Evolutionary conservation across 106 monocot genomes (phyloP), one percentile per base, ranked within the genome.

Genomic region (Vanilla planifolia): DNA sequence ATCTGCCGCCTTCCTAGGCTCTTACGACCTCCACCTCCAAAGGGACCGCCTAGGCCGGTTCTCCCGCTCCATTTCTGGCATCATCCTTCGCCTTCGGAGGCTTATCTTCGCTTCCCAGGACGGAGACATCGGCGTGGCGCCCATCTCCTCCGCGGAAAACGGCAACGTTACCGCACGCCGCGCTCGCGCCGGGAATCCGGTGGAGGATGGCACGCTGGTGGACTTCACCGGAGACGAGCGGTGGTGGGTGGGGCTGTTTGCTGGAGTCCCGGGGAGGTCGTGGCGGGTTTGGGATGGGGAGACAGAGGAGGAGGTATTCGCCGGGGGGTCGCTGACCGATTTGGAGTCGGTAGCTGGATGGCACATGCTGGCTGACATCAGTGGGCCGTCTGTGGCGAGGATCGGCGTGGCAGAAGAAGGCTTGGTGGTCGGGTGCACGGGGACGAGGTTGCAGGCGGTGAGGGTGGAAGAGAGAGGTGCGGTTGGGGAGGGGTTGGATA

Each of bases 231-330:
- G 73, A 1, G 23, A 59, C n/a, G 43, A 25, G n/a, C 27, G 63
- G 26, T 57, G 55, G 63, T 85, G 85, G 80, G 73, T 80, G 8
- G 85, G 85, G 22, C 70, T 85, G 22, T 85, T 77, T 48, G 77
- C 77, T 29, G 85, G 85, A 15, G 80, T 80, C 17, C 85, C 85
- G 16, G 80, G 80, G 0, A 61, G 77, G 20, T 80, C 85, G 20
- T 56, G 77, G 59, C 73, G 65, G 3, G 70, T 85, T 43, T 85
- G 85, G 85, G 70, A 80, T 22, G 67, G 64, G 19, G 60, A 41
- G 16, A 70, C 59, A 0, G 80, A 67, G 74, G 63, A 55, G 69
- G 35, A 70, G 10, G 25, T 74, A 7, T 74, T 59, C 43, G 47
- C 80, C 0, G 85, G 80, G 1, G 76, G 80, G 7, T 62, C 63